Base-by-base conservation (phyloP, 768 basidiomycete genomes). In the Dacryopinax primogenitus region DNA sequence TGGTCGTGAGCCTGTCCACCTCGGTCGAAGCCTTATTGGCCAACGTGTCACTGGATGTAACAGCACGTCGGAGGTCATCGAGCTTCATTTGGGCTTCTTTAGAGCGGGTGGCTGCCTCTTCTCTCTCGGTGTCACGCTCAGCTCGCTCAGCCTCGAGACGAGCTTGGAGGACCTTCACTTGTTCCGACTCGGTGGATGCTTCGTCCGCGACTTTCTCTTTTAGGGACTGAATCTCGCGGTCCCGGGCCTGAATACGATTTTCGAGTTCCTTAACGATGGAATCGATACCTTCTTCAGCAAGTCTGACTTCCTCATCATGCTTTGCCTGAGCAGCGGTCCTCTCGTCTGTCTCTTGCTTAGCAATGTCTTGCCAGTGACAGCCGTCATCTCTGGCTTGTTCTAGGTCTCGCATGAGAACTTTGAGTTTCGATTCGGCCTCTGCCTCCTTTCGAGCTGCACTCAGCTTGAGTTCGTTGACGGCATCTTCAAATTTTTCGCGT, bases 391-490 rank as follows among this genome's bases (percentile, higher is more conserved):
- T 12, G 13, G 45, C 45, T 9, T 47, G 45, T 26, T 47, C 45
- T 9, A 47, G 45, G n/a, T 58, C 51, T 3, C 51, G 51, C 15
- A 11, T 21, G 11, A 58, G 21, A 21, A 23, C 18, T 15, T 30
- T 23, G 26, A 58, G 30, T 18, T 58, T 58, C 26, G 51, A 23
- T 6, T 58, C 51, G 26, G 26, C 26, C 51, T 58, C 51, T 15
- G 15, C 32, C 30, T 58, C 51, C 26, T 58, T 58, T 18, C 51
- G 23, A 26, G 13, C 51, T 9, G 51, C 51, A 32, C 32, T 58
- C 63, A 64, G 72, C 30, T 72, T 74, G 36, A 78, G 65, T 0
- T 77, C 76, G 12, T 75, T 75, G 12, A 73, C 70, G 30, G 66
- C 39, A 15, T 63, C 68, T 26, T 70, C 67, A 39, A 70, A 63